These are phyloP conservation scores for Trichosporon inkin DNA, from an alignment of 1,284 basidiomycete genomes.

Conservation along the genomic window DNA sequence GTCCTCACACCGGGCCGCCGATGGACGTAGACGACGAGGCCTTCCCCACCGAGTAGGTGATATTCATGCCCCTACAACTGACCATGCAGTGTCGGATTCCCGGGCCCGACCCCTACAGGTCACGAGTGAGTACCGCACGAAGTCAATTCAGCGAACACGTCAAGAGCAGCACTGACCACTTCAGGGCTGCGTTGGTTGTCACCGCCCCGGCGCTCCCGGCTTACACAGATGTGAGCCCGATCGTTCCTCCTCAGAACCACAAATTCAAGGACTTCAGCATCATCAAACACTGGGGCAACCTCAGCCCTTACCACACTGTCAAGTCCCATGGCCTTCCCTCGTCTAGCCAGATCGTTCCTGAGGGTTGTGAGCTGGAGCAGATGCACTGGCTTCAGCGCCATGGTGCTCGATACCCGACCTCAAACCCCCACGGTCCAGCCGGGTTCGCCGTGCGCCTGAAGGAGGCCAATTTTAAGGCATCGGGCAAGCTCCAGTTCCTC, in stretches of 20 bases:
- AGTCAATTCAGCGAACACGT: background rate
- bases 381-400: constrained; percentile 52
- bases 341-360: constrained; percentile 43
- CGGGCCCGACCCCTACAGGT: constrained; percentile 77
- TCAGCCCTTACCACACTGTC: constrained; percentile 52
- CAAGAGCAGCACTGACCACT: constrained; percentile 10
- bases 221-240: constrained; percentile 64
- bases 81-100: constrained; percentile 63
- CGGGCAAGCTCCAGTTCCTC: constrained; percentile 51
- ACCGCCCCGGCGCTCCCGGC: constrained; percentile 73
- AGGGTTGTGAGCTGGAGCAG: constrained; percentile 47
- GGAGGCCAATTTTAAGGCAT: constrained; percentile 32
- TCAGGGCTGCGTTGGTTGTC: constrained; percentile 61
- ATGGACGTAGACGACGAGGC: constrained; percentile 32
- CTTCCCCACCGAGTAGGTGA: constrained; percentile 47
- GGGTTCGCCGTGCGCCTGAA: constrained; percentile 35
- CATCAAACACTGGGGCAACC: constrained; percentile 52
- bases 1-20: constrained; percentile 6
- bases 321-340: constrained; percentile 51
- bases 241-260: constrained; percentile 53
- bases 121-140: constrained; percentile 55
- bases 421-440: constrained; percentile 33
- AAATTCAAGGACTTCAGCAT: constrained; percentile 41
- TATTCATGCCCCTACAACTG: constrained; percentile 6
- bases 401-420: constrained; percentile 50